These are phyloP conservation scores for Corallochytrium limacisporum DNA, from an alignment of 78 protist species.

Conservation along the genomic window DNA sequence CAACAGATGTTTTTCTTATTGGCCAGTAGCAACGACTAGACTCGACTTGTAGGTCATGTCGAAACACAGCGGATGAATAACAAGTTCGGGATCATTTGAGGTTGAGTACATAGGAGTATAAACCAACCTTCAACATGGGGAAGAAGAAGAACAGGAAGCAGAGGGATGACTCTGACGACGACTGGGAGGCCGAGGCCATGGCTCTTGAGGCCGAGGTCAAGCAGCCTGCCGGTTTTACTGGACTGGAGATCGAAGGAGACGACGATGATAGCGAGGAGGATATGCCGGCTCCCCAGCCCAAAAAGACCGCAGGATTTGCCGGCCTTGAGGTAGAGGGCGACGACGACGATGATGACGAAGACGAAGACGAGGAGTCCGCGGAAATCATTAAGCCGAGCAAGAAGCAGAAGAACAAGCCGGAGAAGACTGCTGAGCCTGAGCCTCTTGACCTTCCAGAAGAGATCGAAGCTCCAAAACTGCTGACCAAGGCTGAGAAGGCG, in stretches of 20 bases:
- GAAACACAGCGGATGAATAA: too few relatives aligned
- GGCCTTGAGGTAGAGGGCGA: not conserved
- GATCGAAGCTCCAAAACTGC: too few relatives aligned
- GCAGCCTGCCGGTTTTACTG: not conserved
- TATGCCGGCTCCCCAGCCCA: not conserved
- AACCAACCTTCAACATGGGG: not conserved
- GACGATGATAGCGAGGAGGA: not conserved
- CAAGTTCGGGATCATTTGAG: too few relatives aligned
- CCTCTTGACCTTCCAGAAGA: too few relatives aligned
- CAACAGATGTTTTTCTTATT: too few relatives aligned
- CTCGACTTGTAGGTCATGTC: too few relatives aligned
- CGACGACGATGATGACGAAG: slow-evolving; percentile 1
- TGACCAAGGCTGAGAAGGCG: too few relatives aligned
- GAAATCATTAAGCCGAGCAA: not conserved
- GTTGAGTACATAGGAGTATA: too few relatives aligned
- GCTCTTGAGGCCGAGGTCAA: not conserved
- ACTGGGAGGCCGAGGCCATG: not conserved
- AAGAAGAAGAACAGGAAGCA: slow-evolving; percentile 6
- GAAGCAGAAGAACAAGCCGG: not conserved
- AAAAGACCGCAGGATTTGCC: not conserved
- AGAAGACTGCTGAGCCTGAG: not conserved
- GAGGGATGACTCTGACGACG: not conserved
- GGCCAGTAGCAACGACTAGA: too few relatives aligned
- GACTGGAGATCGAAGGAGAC: not conserved
- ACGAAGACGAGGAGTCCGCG: not conserved